Percentiles rank a stretch among this genome's conserved stretches.
Evolutionary conservation across 495 filamentous ascomycete genomes (phyloP).

Genomic region (Aspergillus ellipticus): DNA sequence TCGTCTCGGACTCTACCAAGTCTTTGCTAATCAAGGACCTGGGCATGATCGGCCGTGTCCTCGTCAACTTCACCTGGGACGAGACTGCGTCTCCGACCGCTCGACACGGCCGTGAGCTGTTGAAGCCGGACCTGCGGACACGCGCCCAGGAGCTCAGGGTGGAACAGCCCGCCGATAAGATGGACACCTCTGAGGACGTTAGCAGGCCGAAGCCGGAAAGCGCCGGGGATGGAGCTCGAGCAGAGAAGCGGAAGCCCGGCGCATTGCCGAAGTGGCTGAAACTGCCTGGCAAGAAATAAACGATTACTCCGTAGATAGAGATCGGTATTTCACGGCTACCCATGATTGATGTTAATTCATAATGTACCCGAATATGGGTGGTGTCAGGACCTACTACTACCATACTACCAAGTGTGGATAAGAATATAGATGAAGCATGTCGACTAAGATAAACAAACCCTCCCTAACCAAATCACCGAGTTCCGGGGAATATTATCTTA

Average conservation of each 20-base stretch:
- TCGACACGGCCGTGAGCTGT: slow-evolving; percentile 36
- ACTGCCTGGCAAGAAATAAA: slow-evolving; percentile 54
- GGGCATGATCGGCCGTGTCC: slow-evolving; percentile 60
- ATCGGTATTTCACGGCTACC: background rate
- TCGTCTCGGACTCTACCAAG: slow-evolving; percentile 44
- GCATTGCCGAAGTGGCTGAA: slow-evolving; percentile 69
- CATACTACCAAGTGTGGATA: no score
- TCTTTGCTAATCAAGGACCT: slow-evolving; percentile 68
- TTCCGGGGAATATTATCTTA: no score
- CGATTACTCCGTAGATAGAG: background rate
- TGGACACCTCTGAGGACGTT: slow-evolving; percentile 42
- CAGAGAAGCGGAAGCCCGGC: slow-evolving; percentile 44
- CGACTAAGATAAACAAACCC: no score
- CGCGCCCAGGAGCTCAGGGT: slow-evolving; percentile 65
- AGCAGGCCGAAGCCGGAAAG: slow-evolving; percentile 20
- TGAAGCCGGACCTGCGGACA: slow-evolving; percentile 64
- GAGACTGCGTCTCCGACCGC: slow-evolving; percentile 48
- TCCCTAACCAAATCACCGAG: no score
- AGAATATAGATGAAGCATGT: no score
- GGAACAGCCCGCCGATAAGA: slow-evolving; percentile 38
- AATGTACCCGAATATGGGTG: background rate
- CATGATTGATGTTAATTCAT: background rate
- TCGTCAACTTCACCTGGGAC: slow-evolving; percentile 79
- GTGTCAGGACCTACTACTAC: no score
- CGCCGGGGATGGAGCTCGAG: slow-evolving; percentile 26